Evolutionary conservation across 306 rosid genomes (phyloP).

Genomic region (Alnus rubra): DNA sequence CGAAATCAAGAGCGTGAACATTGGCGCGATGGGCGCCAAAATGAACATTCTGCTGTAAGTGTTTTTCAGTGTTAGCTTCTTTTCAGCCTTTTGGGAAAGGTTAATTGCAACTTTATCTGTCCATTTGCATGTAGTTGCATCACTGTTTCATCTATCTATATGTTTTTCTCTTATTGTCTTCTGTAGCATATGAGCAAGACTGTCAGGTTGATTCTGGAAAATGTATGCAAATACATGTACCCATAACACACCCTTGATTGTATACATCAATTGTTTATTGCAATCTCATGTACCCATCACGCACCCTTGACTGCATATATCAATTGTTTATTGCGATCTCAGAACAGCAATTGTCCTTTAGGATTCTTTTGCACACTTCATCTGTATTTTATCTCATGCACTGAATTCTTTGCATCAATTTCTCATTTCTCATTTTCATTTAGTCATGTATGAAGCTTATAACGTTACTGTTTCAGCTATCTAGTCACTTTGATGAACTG

Average conservation of each 20-base stretch:
- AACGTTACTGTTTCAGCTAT: slow-evolving; percentile 42
- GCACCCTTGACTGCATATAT: background rate
- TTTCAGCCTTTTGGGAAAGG: slow-evolving; percentile 1
- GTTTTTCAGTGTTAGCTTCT: slow-evolving; percentile 15
- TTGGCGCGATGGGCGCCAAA: slow-evolving; percentile 77
- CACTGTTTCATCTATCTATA: slow-evolving; percentile 8
- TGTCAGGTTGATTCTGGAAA: background rate
- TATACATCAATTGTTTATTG: background rate
- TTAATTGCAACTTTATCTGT: background rate
- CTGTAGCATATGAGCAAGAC: background rate
- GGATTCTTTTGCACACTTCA: background rate
- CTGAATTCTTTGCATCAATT: slow-evolving; percentile 1
- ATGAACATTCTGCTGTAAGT: slow-evolving; percentile 71
- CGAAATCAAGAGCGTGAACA: slow-evolving; percentile 92
- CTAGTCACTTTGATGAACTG: slow-evolving; percentile 91
- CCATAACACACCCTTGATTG: background rate
- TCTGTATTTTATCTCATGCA: background rate
- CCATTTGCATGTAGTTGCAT: slow-evolving; percentile 15
- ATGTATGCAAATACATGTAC: background rate
- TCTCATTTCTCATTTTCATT: background rate
- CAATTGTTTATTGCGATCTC: background rate
- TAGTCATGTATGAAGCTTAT: slow-evolving; percentile 24
- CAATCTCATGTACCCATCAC: background rate
- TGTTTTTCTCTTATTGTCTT: background rate
- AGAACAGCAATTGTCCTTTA: background rate